These are phyloP conservation scores for Chlorella sp. DNA, from an alignment of 139 green algal species.

Conservation along the genomic window DNA sequence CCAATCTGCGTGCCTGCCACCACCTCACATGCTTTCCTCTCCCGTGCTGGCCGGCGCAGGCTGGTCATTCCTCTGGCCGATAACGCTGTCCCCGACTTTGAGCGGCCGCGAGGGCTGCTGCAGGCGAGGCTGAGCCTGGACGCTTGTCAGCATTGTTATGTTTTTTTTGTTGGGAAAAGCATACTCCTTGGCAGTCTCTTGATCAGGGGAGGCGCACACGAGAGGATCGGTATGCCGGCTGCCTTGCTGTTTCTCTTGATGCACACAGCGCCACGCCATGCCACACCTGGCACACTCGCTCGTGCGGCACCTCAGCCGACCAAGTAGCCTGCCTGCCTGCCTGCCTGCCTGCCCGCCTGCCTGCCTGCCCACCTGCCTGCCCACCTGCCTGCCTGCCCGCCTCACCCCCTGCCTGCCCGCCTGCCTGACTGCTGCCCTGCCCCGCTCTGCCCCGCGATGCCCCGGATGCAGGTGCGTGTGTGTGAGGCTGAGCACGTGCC, in stretches of 20 bases:
- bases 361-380: not conserved
- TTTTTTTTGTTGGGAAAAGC: too few species aligned
- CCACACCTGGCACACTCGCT: too few species aligned
- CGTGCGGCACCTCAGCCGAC: not conserved
- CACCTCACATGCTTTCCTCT: too few species aligned
- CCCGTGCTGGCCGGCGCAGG: not conserved
- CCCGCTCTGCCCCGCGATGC: too few species aligned
- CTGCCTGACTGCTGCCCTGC: not conserved
- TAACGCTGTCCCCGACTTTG: not conserved
- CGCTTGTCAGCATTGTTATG: too few species aligned
- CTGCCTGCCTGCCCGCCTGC: not conserved
- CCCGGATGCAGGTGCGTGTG: constrained; percentile 38
- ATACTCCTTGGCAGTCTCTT: not conserved
- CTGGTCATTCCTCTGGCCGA: not conserved
- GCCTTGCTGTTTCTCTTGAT: not conserved
- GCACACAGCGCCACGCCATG: too few species aligned
- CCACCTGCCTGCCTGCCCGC: too few species aligned
- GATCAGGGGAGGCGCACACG: not conserved
- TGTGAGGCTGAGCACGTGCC: constrained; percentile 36
- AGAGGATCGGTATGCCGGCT: not conserved
- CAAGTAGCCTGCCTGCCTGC: too few species aligned
- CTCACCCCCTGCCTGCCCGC: not conserved
- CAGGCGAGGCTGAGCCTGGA: not conserved
- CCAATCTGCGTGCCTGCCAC: not conserved
- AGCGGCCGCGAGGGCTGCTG: constrained; percentile 17